Conservation (phyloP, 306 rosid species). For the Prunus mira region DNA sequence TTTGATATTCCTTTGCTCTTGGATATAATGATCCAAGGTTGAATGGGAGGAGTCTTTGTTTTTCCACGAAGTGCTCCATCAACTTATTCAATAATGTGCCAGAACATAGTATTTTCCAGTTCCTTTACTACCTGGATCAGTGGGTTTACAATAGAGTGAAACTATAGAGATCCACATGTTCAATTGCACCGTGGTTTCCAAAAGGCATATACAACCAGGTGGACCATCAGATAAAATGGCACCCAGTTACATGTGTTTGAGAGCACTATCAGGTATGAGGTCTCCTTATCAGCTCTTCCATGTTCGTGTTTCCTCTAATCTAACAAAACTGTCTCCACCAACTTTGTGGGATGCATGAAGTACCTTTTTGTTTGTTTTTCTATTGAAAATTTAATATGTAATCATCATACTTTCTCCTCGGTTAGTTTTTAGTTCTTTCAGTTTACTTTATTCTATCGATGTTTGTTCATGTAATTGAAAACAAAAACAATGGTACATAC, state of each 20-base stretch:
- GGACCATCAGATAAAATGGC: neutral
- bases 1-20: neutral
- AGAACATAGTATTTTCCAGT: neutral
- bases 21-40: neutral
- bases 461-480: neutral
- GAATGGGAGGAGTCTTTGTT: neutral
- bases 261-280: neutral
- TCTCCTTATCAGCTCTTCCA: neutral
- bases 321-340: neutral
- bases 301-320: neutral
- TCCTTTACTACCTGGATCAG: neutral
- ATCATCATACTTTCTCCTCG: neutral
- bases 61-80: neutral
- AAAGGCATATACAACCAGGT: neutral
- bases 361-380: neutral
- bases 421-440: neutral
- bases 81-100: neutral
- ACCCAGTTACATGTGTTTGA: neutral
- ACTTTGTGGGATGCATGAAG: neutral
- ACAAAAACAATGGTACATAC: neutral
- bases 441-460: neutral
- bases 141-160: neutral
- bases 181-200: neutral
- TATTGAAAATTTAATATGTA: too few relatives aligned
- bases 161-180: neutral